Evolutionary conservation across 2,329 filamentous ascomycete genomes (phyloP), one percentile per base, ranked within the genome.

Genomic region (Lasiodiplodia sp.): DNA sequence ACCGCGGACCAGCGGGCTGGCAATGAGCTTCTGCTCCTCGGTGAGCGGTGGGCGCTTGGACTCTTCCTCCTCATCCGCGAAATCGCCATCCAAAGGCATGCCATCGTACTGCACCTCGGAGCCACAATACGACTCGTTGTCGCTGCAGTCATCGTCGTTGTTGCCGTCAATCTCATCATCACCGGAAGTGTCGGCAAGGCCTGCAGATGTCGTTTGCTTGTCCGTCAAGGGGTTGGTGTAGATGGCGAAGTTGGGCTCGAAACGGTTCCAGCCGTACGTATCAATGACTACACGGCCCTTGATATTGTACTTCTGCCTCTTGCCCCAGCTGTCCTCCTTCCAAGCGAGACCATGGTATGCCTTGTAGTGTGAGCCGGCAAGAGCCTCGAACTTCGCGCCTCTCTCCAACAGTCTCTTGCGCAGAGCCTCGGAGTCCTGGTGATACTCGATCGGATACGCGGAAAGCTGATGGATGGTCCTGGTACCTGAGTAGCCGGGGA

Each of bases 211-310:
- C 21, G 31, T 25, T 3, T 78, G 74, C 37, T 78, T 79, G 51
- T 77, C 76, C 8, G 71, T 72, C 51, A 83, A 70, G 4, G 80
- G 77, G 2, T 75, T 73, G 12, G 81, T 77, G 67, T 76, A 83
- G 72, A 82, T 72, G 11, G 77, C 72, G 23, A 75, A 71, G 69
- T 81, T 77, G 0, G 84, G 82, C 47, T 85, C 81, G 75, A 85
- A 86, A 2, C 75, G 76, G 51, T 79, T 88, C 87, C 67, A 86
- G 47, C 84, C 85, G 40, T 84, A 81, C 0, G 81, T 81, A 69
- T 87, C 86, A 56, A 87, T 83, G 52, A 87, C 81, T 31, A 87
- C 81, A 23, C 84, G 79, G 38, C 83, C 82, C 68, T 83, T 83
- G 69, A 86, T 75, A 68, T 77, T 79, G 69, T 79, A 80, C 69